Evolutionary conservation across 2,329 filamentous ascomycete species (phyloP), one percentile per base, ranked within the genome.

Genomic region (Clarireedia paspali): DNA sequence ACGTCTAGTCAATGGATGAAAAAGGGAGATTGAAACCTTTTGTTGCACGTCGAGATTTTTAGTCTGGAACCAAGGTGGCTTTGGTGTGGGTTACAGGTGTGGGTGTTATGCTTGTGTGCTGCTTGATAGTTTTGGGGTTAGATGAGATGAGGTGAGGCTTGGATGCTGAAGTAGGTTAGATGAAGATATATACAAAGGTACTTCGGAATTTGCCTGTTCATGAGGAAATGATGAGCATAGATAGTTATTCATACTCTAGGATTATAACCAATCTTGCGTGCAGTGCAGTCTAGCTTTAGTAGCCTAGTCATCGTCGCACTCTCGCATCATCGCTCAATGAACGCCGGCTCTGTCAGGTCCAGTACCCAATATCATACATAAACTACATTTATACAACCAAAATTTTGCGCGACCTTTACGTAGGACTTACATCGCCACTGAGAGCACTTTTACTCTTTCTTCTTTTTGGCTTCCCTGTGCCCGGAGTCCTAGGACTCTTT

Each of bases 401-500:
- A 20, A 34, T 24, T 54, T 30, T 20, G 10, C 39, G 17, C 30
- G 26, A 36, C 23, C 47, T 27, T 60, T 49, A 62, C 14, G 60
- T 59, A 42, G 64, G 61, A 57, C 61, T 66, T 42, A 61, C 46
- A n/a, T 57, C 58, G 10, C 65, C 64, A 39, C 53, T 49, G 23
- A 59, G 53, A 10, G 36, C 40, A 10, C 55, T 24, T 30, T 57
- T 59, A 39, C 66, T 73, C 65, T 73, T 74, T 63, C 66, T 71
- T 26, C 71, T 63, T 59, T 71, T 74, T 10, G 63, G 61, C 53
- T 72, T 73, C 4, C 67, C 64, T 20, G 62, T 57, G 15, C 60
- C 61, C 5, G 71, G 65, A 44, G 67, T 67, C 53, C 63, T 69
- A 4, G 67, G 66, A 49, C 64, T 69, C 53, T 69, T 69, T 23